Base-by-base conservation (phyloP, 2,329 filamentous ascomycete genomes). In the Emydomyces testavorans region DNA sequence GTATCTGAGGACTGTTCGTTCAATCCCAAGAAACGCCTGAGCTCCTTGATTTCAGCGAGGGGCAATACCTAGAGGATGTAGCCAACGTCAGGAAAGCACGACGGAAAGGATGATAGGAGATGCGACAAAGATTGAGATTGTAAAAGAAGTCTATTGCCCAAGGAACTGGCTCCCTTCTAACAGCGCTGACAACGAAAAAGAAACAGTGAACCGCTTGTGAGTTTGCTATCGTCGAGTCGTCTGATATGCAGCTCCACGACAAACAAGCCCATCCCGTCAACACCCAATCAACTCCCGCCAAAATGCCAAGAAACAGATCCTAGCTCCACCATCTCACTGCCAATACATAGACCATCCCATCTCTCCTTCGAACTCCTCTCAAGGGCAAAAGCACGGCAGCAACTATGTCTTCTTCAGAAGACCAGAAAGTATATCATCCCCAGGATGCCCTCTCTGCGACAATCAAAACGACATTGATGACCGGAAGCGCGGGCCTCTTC, bases 371-470 rank as follows among this genome's bases (percentile, higher is more conserved):
- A 6, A 24, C 11, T 26, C 18, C 13, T 10, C 13, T 40, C 36
- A 26, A 34, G 23, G 23, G 20, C 26, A 32, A 29, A 26, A n/a
- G 10, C 18, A 28, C 3, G 37, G 6, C 23, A 35, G 38, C 48
- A 32, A 49, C 60, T 57, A 77, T 78, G 74, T 69, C 71, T 56
- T 63, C 68, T 47, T 56, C 65, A 49, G 60, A 63, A 49, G 68
- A 70, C 57, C 70, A 76, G 51, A 65, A 69, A 51, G 55, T 63
- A 53, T 93, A 83, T 67, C 78, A 84, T 55, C 79, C 83, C 41
- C 78, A 81, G 66, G 85, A 94, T 75, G 80, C 86, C 56, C 68
- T 94, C 58, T 74, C 76, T 55, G 74, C 76, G 54, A 76, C 82
- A 43, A 69, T 82, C 62, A 79, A 78, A 63, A 78, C 79, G 52